Evolutionary conservation across 1,284 basidiomycete genomes (phyloP).

Genomic region (Inonotus obliquus): DNA sequence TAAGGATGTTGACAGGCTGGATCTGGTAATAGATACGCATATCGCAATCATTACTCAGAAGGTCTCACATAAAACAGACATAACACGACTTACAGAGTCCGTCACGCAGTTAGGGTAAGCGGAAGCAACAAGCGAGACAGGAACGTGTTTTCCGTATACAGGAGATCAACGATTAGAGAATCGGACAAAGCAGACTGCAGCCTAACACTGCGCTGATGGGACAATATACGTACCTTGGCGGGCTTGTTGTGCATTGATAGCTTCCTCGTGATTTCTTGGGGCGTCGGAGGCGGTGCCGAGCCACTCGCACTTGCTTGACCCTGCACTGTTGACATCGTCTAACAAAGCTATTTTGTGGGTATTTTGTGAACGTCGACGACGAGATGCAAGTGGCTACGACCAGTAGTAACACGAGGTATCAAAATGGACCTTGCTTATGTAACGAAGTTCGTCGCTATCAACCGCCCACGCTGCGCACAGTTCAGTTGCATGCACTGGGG

Average conservation of each 20-base stretch:
- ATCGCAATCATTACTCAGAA: background rate
- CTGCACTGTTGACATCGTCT: slow-evolving; percentile 9
- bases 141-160: background rate
- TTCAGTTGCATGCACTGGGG: no score
- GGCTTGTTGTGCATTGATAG: slow-evolving; percentile 61
- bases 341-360: slow-evolving; percentile 1
- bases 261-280: slow-evolving; percentile 83
- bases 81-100: background rate
- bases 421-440: background rate
- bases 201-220: slow-evolving; percentile 1
- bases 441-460: slow-evolving; percentile 4
- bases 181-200: background rate
- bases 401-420: background rate
- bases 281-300: slow-evolving; percentile 67
- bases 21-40: background rate
- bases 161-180: background rate
- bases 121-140: background rate
- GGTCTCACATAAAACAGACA: background rate
- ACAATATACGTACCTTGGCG: slow-evolving; percentile 19
- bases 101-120: background rate
- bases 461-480: no score
- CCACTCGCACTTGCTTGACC: slow-evolving; percentile 1
- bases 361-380: background rate
- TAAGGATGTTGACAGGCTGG: background rate
- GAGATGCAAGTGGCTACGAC: background rate